Evolutionary conservation across 1,284 basidiomycete species (phyloP), one percentile per base, ranked within the genome.

Genomic region (Exobasidium rhododendri): DNA sequence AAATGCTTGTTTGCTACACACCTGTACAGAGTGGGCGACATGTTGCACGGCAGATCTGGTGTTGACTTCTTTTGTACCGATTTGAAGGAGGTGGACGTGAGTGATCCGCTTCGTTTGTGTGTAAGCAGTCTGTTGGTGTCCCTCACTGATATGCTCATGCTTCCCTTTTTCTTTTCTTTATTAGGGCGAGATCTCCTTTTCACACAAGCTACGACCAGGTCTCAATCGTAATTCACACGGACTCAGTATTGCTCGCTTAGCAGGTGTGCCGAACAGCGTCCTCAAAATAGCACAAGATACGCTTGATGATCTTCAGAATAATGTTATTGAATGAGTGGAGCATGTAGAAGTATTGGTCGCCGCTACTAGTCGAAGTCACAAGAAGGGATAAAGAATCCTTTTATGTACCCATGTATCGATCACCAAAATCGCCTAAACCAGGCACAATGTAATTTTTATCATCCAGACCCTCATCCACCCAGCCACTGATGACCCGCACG

Each of bases 381-480:
- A n/a, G n/a, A n/a, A n/a, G n/a, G n/a, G n/a, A n/a, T n/a, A n/a
- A n/a, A n/a, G n/a, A n/a, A n/a, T n/a, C n/a, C n/a, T n/a, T 40
- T 40, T 40, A 40, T 7, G 35, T 40, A 40, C 35, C 35, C 7
- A 17, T 74, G 66, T 75, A 77, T 17, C 73, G 66, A 54, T 78
- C 74, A 28, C 75, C 75, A 51, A 78, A 78, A 29, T 78, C 75
- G 40, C 75, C 75, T 44, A 78, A 61, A 24, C 77, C 75, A 4
- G 75, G 75, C 4, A 75, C 63, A 61, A 77, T 64, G 60, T 80
- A 83, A 65, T 79, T 80, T 68, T 79, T 77, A n/a, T 92, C 90
- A 74, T 97, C 94, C 63, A 98, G 84, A 4, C 91, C 90, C 72
- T 94, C 84, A 81, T 98, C 94, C 62, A 98, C 94, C 94, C 94